Evolutionary conservation across 768 basidiomycete genomes (phyloP).

Genomic region (Boletus subcaerulescens): DNA sequence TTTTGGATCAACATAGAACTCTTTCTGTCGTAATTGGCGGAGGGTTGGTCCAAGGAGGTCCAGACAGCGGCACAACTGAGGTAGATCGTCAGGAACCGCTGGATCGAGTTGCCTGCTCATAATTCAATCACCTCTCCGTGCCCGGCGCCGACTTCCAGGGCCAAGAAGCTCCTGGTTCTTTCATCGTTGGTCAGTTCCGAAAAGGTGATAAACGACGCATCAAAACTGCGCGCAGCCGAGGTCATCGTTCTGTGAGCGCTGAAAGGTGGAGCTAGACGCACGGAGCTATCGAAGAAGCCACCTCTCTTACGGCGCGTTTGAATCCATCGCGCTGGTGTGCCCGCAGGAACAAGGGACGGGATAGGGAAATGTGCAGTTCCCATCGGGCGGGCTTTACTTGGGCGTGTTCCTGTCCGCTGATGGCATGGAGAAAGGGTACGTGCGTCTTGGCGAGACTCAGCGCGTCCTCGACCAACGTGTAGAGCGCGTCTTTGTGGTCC

Average conservation of each 20-base stretch:
- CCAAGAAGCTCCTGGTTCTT: constrained; percentile 74
- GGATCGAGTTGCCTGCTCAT: not conserved
- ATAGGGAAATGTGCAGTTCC: constrained; percentile 83
- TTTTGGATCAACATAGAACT: constrained; percentile 75
- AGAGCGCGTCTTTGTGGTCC: constrained; percentile 41
- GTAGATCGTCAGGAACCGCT: constrained; percentile 16
- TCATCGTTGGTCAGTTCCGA: constrained; percentile 78
- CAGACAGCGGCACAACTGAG: constrained; percentile 57
- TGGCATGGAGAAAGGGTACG: constrained; percentile 48
- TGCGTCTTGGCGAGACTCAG: constrained; percentile 40
- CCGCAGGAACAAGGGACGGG: constrained; percentile 76
- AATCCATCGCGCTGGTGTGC: constrained; percentile 77
- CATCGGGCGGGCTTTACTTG: constrained; percentile 1
- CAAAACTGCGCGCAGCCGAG: constrained; percentile 49
- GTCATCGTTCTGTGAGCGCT: constrained; percentile 1
- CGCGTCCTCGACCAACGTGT: constrained; percentile 44
- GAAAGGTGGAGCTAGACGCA: constrained; percentile 28
- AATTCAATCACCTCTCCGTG: constrained; percentile 59
- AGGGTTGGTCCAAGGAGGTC: constrained; percentile 58
- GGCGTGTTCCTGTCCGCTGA: constrained; percentile 29
- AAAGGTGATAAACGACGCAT: constrained; percentile 68
- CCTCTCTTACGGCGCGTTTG: constrained; percentile 53
- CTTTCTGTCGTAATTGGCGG: constrained; percentile 61
- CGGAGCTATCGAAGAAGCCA: constrained; percentile 48
- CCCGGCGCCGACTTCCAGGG: constrained; percentile 81